Evolutionary conservation across 345 rosid genomes (phyloP), one percentile per base, ranked within the genome.

Genomic region (Zanthoxylum bungeanum): DNA sequence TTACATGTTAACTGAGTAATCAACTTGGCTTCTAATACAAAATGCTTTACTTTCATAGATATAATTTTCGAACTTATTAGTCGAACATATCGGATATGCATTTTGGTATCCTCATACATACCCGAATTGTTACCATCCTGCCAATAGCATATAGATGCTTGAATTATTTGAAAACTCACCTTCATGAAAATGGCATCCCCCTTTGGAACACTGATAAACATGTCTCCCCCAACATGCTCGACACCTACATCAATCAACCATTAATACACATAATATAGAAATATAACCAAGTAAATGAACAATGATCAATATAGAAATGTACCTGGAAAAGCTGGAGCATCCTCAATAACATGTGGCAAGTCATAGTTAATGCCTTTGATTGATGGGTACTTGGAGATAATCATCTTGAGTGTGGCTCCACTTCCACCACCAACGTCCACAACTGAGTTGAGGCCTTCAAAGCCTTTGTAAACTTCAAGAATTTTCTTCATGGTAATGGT

Each of bases 361-460:
- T 84, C 87, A 37, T 79, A 81, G 75, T 84, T 84, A 19, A 81
- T 76, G 50, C 83, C 87, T 33, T 84, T 78, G 12, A 81, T 60
- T 1, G 75, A 68, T 17, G 84, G 79, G 57, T 72, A 73, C 37
- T 78, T 81, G 17, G 84, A 75, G 40, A 81, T 42, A 50, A 72
- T 81, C 79, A 89, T 83, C 74, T 72, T 79, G 47, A 94, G 79
- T 7, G 90, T 80, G 59, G 95, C 88, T 22, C 98, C 97, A 47
- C 76, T 90, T 64, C 97, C 97, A 19, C 98, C 95, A 36, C 98
- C 97, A 14, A 94, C 97, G 76, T 94, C 97, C 2, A 90, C 97
- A 64, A 94, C 58, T 0, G 95, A 84, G 7, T 68, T 70, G 25
- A 92, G 84, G 7, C 90, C 86, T 56, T 90, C 89, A 8, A 94